Evolutionary conservation across 192 early-diverging fungal species (phyloP).

Genomic region (Coemansia sp.): DNA sequence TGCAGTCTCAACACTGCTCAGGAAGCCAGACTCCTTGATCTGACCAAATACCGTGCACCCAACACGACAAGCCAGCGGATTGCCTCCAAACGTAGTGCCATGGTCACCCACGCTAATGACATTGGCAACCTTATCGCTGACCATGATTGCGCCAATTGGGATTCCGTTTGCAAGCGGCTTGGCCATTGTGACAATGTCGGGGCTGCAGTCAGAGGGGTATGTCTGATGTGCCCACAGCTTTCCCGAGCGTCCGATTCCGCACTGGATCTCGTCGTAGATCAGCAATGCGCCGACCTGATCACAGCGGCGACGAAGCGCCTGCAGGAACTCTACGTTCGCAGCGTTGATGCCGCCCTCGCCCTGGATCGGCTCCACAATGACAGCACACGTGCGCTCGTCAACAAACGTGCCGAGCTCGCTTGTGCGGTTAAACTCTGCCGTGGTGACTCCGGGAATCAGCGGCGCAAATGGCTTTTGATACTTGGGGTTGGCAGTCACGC

Average conservation of each 20-base stretch:
- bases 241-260: conserved; percentile 88
- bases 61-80: conserved; percentile 86
- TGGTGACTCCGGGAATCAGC: conserved; percentile 80
- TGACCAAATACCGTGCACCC: conserved; percentile 72
- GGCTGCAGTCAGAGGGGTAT: conserved; percentile 65
- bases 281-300: conserved; percentile 85
- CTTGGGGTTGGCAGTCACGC: conserved; percentile 90
- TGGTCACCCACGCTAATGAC: conserved; percentile 89
- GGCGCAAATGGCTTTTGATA: conserved; percentile 95
- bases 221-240: conserved; percentile 84
- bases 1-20: conserved; percentile 65
- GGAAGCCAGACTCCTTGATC: conserved; percentile 71
- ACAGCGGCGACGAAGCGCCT: conserved; percentile 74
- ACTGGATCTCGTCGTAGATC: conserved; percentile 97
- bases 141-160: conserved; percentile 92
- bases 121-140: conserved; percentile 74
- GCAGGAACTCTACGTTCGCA: conserved; percentile 74
- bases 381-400: conserved; percentile 79
- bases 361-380: conserved; percentile 96
- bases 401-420: conserved; percentile 62
- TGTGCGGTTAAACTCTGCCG: conserved; percentile 74
- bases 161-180: conserved; percentile 97
- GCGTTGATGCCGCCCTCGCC: conserved; percentile 91
- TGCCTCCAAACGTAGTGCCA: conserved; percentile 97
- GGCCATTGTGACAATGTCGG: conserved; percentile 93